Conservation (phyloP, 2,329 filamentous ascomycete genomes). For the Purpureocillium lavendulum region DNA sequence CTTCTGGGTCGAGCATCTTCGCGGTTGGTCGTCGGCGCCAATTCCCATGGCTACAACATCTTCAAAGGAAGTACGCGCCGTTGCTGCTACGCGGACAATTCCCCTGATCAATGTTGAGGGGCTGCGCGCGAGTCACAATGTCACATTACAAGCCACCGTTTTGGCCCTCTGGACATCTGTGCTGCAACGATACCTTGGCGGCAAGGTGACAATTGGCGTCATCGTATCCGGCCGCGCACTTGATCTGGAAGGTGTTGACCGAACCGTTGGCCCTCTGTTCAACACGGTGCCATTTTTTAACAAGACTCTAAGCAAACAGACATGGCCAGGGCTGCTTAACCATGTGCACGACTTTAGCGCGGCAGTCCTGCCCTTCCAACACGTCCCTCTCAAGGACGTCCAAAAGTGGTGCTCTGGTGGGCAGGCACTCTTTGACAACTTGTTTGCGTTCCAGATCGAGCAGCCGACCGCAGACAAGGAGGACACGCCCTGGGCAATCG, state of each 20-base stretch:
- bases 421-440: slow-evolving; percentile 62
- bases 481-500: slow-evolving; percentile 43
- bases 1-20: slow-evolving; percentile 63
- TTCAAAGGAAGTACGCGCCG: background rate
- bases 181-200: slow-evolving; percentile 41
- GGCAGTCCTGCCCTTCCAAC: slow-evolving; percentile 59
- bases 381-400: slow-evolving; percentile 66
- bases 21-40: slow-evolving; percentile 14
- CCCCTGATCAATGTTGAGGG: slow-evolving; percentile 36
- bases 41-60: slow-evolving; percentile 7
- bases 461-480: slow-evolving; percentile 15
- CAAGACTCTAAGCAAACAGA: slow-evolving; percentile 30
- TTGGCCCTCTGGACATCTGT: slow-evolving; percentile 67
- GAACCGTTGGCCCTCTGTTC: slow-evolving; percentile 74
- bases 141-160: slow-evolving; percentile 71
- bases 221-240: slow-evolving; percentile 73
- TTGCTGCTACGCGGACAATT: slow-evolving; percentile 15
- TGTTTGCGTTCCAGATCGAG: slow-evolving; percentile 73
- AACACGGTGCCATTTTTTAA: slow-evolving; percentile 75
- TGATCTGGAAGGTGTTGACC: slow-evolving; percentile 55
- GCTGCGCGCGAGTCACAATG: slow-evolving; percentile 50
- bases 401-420: slow-evolving; percentile 65
- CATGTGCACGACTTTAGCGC: slow-evolving; percentile 66
- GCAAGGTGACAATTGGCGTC: slow-evolving; percentile 55
- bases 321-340: slow-evolving; percentile 52